These are phyloP conservation scores for Rhizophlyctis rosea DNA, from an alignment of 192 early-diverging fungal species.

Conservation along the genomic window DNA sequence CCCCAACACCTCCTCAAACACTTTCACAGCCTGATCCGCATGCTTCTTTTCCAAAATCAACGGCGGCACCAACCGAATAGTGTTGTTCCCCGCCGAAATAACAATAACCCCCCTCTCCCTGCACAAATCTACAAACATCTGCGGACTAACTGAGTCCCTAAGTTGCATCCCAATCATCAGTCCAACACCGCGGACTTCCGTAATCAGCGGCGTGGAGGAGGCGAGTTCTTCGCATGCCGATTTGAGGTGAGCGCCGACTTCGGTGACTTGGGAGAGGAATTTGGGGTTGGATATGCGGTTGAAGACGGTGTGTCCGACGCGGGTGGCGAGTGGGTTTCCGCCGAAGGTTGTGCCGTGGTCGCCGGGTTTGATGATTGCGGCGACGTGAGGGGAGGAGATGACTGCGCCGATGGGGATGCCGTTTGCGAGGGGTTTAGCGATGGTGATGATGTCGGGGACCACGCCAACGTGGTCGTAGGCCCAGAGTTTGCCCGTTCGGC, in stretches of 20 bases:
- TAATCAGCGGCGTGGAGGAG: constrained; percentile 52
- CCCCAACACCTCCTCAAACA: constrained; percentile 64
- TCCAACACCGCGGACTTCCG: constrained; percentile 80
- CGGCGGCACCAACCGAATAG: constrained; percentile 89
- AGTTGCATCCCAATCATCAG: constrained; percentile 82
- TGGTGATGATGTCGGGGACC: constrained; percentile 88
- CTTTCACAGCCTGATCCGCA: constrained; percentile 67
- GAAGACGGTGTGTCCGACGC: constrained; percentile 75
- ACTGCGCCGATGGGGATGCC: constrained; percentile 96
- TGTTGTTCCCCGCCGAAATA: constrained; percentile 82
- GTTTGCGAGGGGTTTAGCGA: constrained; percentile 97
- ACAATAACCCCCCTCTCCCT: constrained; percentile 84
- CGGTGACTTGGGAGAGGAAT: constrained; percentile 70
- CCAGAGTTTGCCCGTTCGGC: constrained; percentile 85
- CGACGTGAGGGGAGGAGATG: constrained; percentile 72
- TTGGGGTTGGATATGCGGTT: constrained; percentile 62
- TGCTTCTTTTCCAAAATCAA: constrained; percentile 77
- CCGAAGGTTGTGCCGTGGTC: constrained; percentile 99
- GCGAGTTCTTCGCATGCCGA: constrained; percentile 30
- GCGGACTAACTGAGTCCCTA: constrained; percentile 24
- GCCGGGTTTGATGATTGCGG: constrained; percentile 76
- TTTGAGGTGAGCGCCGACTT: constrained; percentile 64
- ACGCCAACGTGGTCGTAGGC: constrained; percentile 71
- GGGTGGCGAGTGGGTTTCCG: constrained; percentile 87
- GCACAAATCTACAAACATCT: constrained; percentile 67